These are phyloP conservation scores for Ganoderma boninense DNA, from an alignment of 1,284 basidiomycete species.

Conservation along the genomic window DNA sequence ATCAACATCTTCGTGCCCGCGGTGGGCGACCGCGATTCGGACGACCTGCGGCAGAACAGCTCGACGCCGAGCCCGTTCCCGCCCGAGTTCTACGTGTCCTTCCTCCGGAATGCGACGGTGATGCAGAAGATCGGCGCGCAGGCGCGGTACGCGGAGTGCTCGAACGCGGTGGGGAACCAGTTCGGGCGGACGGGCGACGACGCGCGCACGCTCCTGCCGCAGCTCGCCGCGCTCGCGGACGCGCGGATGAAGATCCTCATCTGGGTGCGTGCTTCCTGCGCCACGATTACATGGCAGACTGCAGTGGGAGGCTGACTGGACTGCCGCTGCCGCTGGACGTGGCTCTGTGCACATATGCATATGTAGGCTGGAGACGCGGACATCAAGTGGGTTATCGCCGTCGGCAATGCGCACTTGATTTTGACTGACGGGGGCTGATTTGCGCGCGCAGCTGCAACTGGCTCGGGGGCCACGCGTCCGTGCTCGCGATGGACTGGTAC, in stretches of 20 bases:
- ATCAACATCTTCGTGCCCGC: constrained; percentile 58
- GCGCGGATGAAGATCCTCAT: constrained; percentile 64
- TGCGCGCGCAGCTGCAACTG: constrained; percentile 63
- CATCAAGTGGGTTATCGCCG: constrained; percentile 55
- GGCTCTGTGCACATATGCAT: no score
- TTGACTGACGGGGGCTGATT: not conserved
- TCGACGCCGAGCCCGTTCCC: constrained; percentile 57
- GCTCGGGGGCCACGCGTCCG: constrained; percentile 63
- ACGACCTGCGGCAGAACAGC: constrained; percentile 66
- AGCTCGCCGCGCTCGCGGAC: constrained; percentile 59
- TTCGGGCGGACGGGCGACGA: constrained; percentile 59
- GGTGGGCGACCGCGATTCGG: constrained; percentile 57
- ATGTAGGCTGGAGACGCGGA: constrained; percentile 71
- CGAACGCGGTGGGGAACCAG: constrained; percentile 36
- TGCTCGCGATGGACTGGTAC: constrained; percentile 70
- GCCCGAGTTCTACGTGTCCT: constrained; percentile 60
- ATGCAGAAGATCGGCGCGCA: constrained; percentile 58
- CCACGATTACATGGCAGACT: not conserved
- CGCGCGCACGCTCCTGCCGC: constrained; percentile 61
- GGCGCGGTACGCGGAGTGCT: constrained; percentile 46
- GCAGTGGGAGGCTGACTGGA: not conserved
- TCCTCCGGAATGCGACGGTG: constrained; percentile 48
- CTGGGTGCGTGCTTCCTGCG: constrained; percentile 52
- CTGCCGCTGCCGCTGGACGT: no score
- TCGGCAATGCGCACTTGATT: no score